A percentile compares a stretch with the other conserved stretches of the same genome.
Evolutionary conservation across 1,284 basidiomycete genomes (phyloP).

Genomic region (Macrocystidia cucumis): DNA sequence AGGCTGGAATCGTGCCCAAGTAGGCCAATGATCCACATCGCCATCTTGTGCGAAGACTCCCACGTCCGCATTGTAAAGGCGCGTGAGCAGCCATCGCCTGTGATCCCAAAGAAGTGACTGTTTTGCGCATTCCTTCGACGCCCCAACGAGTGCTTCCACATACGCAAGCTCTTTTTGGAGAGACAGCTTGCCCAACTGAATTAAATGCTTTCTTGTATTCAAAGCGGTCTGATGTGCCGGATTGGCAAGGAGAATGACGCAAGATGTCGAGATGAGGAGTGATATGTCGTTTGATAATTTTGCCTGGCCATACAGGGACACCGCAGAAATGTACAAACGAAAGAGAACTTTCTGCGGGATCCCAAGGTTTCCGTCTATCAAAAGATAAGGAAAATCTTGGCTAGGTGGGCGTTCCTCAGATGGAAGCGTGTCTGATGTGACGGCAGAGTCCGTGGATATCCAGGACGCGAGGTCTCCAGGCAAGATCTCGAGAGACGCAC

Average conservation of each 20-base stretch:
- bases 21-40: constrained; percentile 14
- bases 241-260: constrained; percentile 55
- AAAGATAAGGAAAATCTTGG: constrained; percentile 39
- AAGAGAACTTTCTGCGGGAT: constrained; percentile 51
- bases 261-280: constrained; percentile 27
- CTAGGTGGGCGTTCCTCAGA: constrained; percentile 15
- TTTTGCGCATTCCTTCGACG: constrained; percentile 47
- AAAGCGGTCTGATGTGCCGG: constrained; percentile 61
- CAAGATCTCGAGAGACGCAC: constrained; percentile 38
- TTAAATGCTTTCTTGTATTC: constrained; percentile 47
- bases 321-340: constrained; percentile 39
- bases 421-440: constrained; percentile 11
- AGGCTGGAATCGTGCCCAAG: constrained; percentile 14
- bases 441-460: constrained; percentile 14
- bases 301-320: constrained; percentile 24
- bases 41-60: constrained; percentile 2
- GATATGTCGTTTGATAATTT: constrained; percentile 11
- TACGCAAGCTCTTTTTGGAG: constrained; percentile 39
- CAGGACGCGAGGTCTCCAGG: constrained; percentile 38
- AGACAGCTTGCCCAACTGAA: constrained; percentile 26
- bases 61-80: constrained; percentile 16
- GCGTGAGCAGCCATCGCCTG: constrained; percentile 50
- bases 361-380: constrained; percentile 53
- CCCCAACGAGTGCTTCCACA: constrained; percentile 35
- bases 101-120: constrained; percentile 62